Base-by-base conservation (phyloP, 78 protist species). In the Isochrysis galbana region DNA sequence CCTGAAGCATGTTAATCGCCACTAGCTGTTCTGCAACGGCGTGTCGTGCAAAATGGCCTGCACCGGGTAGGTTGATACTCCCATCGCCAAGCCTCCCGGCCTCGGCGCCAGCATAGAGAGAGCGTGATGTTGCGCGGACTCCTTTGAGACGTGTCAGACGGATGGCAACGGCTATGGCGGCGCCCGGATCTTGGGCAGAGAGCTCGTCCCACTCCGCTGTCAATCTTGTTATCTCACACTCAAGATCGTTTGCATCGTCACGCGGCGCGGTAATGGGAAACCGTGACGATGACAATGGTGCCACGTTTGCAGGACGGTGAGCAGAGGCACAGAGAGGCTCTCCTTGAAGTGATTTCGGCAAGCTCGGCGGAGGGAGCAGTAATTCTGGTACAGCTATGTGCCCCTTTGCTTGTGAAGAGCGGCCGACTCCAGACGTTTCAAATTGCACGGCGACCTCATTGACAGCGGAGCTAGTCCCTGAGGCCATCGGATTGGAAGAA, bases 191-290 rank as follows among this genome's bases (percentile, higher is more conserved):
- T 10, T 11, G 32, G 32, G 17, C 36, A n/a, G 32, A 23, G 36
- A 67, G 74, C 74, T 11, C 74, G 38, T 67, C 74, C 74, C 74
- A 67, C 74, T 67, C 74, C 74, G 74, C 74, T n/a, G 74, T 17
- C 32, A 72, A 41, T 41, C 41, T 17, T 41, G 44, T 3, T 41
- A 34, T 41, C 32, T 3, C 82, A 19, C 4, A 17, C 82, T 34
- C 32, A 14, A 23, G 42, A 36, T 36, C 82, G 44, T 23, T 17
- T 19, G 74, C 74, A 23, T 67, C 14, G 38, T 26, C 74, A 14
- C 29, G 29, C 61, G 61, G 61, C 61, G 7, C n/a, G n/a, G n/a
- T n/a, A n/a, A n/a, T n/a, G n/a, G n/a, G n/a, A n/a, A n/a, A n/a
- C n/a, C n/a, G n/a, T n/a, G n/a, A n/a, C n/a, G n/a, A n/a, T n/a